Percentiles rank a stretch among this genome's conserved stretches.
phyloP scores from a whole-genome alignment of 1,139 yeast genomes.

The Hyphopichia wangnamkhiaoensis region DNA sequence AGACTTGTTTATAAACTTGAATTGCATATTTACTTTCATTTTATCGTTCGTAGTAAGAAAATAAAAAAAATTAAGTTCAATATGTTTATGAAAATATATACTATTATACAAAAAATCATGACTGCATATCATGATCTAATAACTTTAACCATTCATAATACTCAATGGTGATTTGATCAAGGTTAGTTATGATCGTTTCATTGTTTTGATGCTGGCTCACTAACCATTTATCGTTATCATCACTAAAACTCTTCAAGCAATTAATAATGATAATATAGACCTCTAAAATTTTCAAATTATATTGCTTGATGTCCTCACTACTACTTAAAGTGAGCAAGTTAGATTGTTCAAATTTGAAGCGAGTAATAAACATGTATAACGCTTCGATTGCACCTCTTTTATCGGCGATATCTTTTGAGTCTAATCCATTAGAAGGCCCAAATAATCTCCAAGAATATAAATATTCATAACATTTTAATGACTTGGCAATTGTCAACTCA shows the following conservation, averaged over 20 bases:
- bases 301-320: constrained; percentile 30
- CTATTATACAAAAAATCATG: not conserved
- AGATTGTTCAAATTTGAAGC: constrained; percentile 29
- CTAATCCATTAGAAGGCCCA: constrained; percentile 19
- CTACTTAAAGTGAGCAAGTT: constrained; percentile 13
- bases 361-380: constrained; percentile 52
- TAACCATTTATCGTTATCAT: constrained; percentile 58
- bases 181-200: constrained; percentile 25
- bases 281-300: constrained; percentile 42
- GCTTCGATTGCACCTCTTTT: constrained; percentile 59
- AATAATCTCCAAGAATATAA: constrained; percentile 56
- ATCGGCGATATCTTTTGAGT: constrained; percentile 30
- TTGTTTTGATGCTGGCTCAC: constrained; percentile 26
- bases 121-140: constrained; percentile 25
- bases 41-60: too few relatives aligned
- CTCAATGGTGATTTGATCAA: constrained; percentile 33
- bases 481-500: constrained; percentile 31
- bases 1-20: constrained; percentile 8
- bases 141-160: constrained; percentile 38
- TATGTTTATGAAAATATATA: not conserved
- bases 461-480: constrained; percentile 53
- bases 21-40: not conserved
- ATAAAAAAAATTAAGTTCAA: too few relatives aligned
- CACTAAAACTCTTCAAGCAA: constrained; percentile 44
- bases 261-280: constrained; percentile 51